A percentile compares a stretch with the other conserved stretches of the same genome.
phyloP scores from a whole-genome alignment of 305 asterid genomes.

The Solanum chacoense region DNA sequence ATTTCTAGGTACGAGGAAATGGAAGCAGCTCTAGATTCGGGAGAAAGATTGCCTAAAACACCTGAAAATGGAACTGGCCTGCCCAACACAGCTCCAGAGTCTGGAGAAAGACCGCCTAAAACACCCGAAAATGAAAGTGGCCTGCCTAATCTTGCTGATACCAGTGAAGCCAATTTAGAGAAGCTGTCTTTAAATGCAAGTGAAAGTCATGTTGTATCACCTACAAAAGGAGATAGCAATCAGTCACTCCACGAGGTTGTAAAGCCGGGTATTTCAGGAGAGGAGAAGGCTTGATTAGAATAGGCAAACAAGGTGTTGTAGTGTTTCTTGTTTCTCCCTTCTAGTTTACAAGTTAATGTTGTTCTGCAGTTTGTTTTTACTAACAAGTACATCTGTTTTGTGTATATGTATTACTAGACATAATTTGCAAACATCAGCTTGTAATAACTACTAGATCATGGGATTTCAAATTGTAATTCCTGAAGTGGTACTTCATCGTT shows the following conservation, averaged over 20 bases:
- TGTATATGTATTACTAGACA: background rate
- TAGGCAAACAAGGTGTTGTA: background rate
- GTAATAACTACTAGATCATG: background rate
- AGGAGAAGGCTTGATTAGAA: background rate
- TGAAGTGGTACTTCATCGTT: background rate
- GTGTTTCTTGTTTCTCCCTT: background rate
- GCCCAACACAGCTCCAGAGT: slow-evolving; percentile 22
- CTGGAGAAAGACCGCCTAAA: slow-evolving; percentile 19
- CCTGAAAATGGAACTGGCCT: slow-evolving; percentile 16
- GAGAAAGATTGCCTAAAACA: slow-evolving; percentile 13
- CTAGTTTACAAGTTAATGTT: background rate
- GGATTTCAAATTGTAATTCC: background rate
- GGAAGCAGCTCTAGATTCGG: slow-evolving; percentile 36
- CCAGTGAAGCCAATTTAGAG: slow-evolving; percentile 2
- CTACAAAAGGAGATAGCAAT: slow-evolving; percentile 10
- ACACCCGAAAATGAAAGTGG: slow-evolving; percentile 16
- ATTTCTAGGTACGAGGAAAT: slow-evolving; percentile 47
- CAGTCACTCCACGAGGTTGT: slow-evolving; percentile 8
- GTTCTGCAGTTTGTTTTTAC: background rate
- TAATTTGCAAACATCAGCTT: background rate
- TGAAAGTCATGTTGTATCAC: slow-evolving; percentile 15
- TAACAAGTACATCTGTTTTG: background rate
- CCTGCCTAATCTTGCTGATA: slow-evolving; percentile 17
- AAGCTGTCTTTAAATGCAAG: slow-evolving; percentile 9
- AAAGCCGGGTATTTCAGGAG: background rate